phyloP scores from a whole-genome alignment of 352 stramenopile genomes.

The Phytopythium litorale region DNA sequence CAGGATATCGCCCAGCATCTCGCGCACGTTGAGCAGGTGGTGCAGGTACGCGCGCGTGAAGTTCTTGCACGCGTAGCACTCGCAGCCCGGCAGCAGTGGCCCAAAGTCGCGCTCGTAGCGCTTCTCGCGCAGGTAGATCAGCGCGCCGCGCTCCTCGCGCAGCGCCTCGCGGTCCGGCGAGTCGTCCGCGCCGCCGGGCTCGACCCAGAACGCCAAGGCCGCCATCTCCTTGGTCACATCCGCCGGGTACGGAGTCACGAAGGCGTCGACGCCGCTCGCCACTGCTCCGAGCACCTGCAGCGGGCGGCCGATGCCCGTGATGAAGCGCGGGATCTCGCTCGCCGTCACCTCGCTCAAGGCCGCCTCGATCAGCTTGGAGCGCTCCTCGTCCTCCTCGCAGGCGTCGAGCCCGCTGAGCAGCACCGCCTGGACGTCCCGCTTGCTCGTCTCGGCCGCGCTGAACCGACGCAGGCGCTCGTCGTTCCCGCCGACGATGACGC shows the following conservation, averaged over 20 bases:
- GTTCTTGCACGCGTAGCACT: slow-evolving; percentile 71
- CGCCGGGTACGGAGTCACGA: slow-evolving; percentile 65
- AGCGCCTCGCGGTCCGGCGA: slow-evolving; percentile 17
- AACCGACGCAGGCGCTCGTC: slow-evolving; percentile 47
- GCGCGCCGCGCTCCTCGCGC: slow-evolving; percentile 32
- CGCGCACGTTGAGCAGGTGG: slow-evolving; percentile 90
- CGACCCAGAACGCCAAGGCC: slow-evolving; percentile 63
- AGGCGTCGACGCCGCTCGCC: slow-evolving; percentile 52
- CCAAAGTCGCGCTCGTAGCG: slow-evolving; percentile 59
- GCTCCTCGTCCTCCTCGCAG: slow-evolving; percentile 27
- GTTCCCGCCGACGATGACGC: slow-evolving; percentile 63
- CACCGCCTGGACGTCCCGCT: slow-evolving; percentile 61
- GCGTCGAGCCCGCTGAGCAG: slow-evolving; percentile 59
- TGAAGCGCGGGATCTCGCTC: slow-evolving; percentile 41
- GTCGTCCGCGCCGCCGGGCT: slow-evolving; percentile 22
- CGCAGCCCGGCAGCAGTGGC: slow-evolving; percentile 54
- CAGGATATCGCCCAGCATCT: slow-evolving; percentile 91
- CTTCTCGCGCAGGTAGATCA: slow-evolving; percentile 67
- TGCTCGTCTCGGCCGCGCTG: slow-evolving; percentile 59
- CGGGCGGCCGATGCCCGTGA: slow-evolving; percentile 65
- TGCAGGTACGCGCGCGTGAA: slow-evolving; percentile 90
- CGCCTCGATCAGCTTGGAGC: slow-evolving; percentile 41
- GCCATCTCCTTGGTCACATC: slow-evolving; percentile 40
- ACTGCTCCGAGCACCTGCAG: slow-evolving; percentile 55
- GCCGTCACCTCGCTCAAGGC: slow-evolving; percentile 34